Base-by-base conservation (phyloP, 2,329 filamentous ascomycete genomes). In the Sphaerulina vaccinii region DNA sequence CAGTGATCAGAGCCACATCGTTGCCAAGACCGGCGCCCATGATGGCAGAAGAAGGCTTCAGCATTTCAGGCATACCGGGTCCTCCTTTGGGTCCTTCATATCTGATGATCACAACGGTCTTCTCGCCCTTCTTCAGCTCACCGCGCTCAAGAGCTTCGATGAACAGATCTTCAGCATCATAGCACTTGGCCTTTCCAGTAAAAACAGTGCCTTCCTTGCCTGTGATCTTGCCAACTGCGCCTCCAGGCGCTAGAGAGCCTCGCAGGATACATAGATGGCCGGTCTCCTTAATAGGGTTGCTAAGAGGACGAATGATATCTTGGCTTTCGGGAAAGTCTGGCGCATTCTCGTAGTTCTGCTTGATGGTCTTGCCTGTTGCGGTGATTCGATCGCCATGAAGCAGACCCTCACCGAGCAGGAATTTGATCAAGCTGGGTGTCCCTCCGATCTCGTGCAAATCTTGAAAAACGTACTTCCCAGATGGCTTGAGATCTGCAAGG, bases 61-160 rank as follows among this genome's bases (percentile, higher is more conserved):
- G 70, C 83, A 87, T 87, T 73, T 88, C 85, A 5, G 80, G 84
- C 86, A 88, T 88, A 52, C 85, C 85, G 1, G 85, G 85, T 2
- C 84, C 85, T 51, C 85, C 85, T 70, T 86, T 87, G 33, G 85
- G 85, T 1, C 85, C 85, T 63, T 86, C 84, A 68, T 88, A 88
- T 38, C 86, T 82, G 69, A 89, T 88, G 46, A 89, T 82, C 23
- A 88, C 84, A 35, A 89, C 86, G 0, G 83, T 87, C 73, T 88
- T 89, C 66, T 89, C 85, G 47, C 84, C 84, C 74, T 87, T 86
- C 68, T 84, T 86, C 68, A 88, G 82, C 58, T 85, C 82, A 18
- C 82, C 82, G 32, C 73, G 72, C 69, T 88, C 85, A 22, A 89
- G 78, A 1, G 85, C 83, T 27, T 73, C 67, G 62, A 88, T 83